Conservation (phyloP, 2,329 filamentous ascomycete genomes). For the Calonectria pseudoturangicola region DNA sequence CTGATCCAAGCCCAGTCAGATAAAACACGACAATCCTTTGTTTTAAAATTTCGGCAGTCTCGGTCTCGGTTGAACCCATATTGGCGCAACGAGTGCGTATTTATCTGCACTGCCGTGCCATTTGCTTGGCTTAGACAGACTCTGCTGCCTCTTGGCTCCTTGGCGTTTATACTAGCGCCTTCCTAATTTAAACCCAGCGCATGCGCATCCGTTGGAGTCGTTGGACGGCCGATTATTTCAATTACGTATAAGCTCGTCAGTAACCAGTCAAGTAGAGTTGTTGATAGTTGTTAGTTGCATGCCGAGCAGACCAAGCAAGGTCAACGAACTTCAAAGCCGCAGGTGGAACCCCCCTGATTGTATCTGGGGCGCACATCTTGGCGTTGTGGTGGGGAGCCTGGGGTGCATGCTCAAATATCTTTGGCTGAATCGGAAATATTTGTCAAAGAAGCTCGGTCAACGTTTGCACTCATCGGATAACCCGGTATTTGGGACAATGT, state of each 20-base stretch:
- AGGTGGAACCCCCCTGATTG: conserved; percentile 4
- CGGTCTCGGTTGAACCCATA: background rate
- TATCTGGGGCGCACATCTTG: conserved; percentile 12
- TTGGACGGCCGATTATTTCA: background rate
- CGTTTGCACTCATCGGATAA: background rate
- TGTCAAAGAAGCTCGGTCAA: background rate
- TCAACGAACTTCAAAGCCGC: background rate
- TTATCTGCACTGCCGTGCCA: background rate
- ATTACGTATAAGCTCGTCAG: conserved; percentile 7
- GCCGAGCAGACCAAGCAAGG: background rate
- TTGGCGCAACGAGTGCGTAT: background rate
- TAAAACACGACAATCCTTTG: background rate
- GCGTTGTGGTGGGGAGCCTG: conserved; percentile 7
- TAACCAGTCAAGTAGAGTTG: background rate
- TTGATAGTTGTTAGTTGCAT: conserved; percentile 1
- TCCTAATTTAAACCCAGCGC: background rate
- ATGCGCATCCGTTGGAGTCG: background rate
- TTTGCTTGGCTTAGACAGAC: background rate
- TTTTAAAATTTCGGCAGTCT: background rate
- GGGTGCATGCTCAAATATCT: background rate
- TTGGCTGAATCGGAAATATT: background rate
- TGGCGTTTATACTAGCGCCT: background rate
- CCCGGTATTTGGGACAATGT: background rate
- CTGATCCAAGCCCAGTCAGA: background rate
- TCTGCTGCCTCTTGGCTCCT: conserved; percentile 3